phyloP scores from a whole-genome alignment of 768 basidiomycete genomes.

The Xerocomus brunneocitrinus region DNA sequence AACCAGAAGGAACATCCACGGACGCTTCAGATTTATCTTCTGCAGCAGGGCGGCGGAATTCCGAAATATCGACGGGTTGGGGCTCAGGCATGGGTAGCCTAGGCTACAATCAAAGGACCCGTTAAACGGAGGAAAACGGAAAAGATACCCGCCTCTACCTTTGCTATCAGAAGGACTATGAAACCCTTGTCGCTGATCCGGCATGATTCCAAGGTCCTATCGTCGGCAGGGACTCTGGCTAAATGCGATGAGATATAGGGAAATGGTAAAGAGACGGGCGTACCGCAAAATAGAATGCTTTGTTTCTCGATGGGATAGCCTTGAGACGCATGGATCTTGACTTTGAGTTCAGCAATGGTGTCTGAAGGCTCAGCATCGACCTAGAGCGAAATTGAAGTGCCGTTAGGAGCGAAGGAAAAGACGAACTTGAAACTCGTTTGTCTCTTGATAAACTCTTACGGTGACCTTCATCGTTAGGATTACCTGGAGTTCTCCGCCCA shows the following conservation, averaged over 20 bases:
- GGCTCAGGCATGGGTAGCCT: neutral
- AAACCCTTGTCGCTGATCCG: conserved; percentile 4
- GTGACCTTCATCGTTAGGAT: neutral
- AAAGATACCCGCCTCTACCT: neutral
- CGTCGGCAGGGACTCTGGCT: neutral
- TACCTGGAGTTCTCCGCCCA: too few species aligned
- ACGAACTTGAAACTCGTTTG: conserved; percentile 1
- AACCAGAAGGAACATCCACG: neutral
- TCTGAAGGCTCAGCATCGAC: conserved; percentile 1
- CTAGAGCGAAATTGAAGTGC: neutral
- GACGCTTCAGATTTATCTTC: neutral
- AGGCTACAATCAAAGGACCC: neutral
- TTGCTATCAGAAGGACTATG: conserved; percentile 1
- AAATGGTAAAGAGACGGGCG: neutral
- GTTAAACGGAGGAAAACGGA: neutral
- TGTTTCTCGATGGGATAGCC: neutral
- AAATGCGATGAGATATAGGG: neutral
- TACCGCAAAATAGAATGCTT: conserved; percentile 5
- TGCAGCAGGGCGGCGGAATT: neutral
- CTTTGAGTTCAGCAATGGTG: conserved; percentile 2
- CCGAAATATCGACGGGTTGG: neutral
- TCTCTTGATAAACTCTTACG: neutral
- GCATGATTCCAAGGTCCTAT: neutral
- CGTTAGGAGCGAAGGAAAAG: neutral
- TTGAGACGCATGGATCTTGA: conserved; percentile 1